phyloP scores from a whole-genome alignment of 352 stramenopile species.

The Phytopythium aichiense region DNA sequence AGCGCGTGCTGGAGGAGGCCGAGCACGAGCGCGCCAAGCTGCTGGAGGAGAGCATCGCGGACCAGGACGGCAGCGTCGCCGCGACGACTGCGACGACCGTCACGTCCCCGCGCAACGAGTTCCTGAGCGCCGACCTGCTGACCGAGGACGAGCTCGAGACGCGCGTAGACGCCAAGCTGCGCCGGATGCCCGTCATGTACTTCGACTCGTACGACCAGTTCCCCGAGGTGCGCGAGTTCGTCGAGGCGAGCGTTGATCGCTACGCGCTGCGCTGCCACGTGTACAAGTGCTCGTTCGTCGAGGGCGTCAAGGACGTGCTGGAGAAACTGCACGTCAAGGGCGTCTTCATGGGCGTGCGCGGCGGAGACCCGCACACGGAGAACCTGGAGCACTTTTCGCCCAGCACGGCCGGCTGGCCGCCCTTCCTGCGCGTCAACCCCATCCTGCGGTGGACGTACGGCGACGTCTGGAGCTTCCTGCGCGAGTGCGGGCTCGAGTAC shows the following conservation, averaged over 20 bases:
- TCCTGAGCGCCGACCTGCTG: slow-evolving; percentile 49
- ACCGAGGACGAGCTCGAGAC: slow-evolving; percentile 45
- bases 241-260: slow-evolving; percentile 57
- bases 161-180: slow-evolving; percentile 35
- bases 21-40: slow-evolving; percentile 11
- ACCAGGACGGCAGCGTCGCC: slow-evolving; percentile 15
- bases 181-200: slow-evolving; percentile 90
- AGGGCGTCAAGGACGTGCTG: slow-evolving; percentile 91
- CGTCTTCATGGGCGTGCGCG: slow-evolving; percentile 88
- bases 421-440: slow-evolving; percentile 98
- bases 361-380: slow-evolving; percentile 92
- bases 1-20: slow-evolving; percentile 48
- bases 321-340: slow-evolving; percentile 83
- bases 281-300: slow-evolving; percentile 89
- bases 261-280: slow-evolving; percentile 64
- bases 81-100: slow-evolving; percentile 14
- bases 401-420: slow-evolving; percentile 89
- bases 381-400: slow-evolving; percentile 83
- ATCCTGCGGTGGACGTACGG: slow-evolving; percentile 96
- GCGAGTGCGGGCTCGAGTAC: slow-evolving; percentile 84
- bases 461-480: slow-evolving; percentile 93
- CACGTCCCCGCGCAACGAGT: slow-evolving; percentile 56
- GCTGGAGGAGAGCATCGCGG: not conserved
- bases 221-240: slow-evolving; percentile 88
- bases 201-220: slow-evolving; percentile 97